phyloP scores from a whole-genome alignment of 352 stramenopile species.

The Globisporangium irregulare region DNA sequence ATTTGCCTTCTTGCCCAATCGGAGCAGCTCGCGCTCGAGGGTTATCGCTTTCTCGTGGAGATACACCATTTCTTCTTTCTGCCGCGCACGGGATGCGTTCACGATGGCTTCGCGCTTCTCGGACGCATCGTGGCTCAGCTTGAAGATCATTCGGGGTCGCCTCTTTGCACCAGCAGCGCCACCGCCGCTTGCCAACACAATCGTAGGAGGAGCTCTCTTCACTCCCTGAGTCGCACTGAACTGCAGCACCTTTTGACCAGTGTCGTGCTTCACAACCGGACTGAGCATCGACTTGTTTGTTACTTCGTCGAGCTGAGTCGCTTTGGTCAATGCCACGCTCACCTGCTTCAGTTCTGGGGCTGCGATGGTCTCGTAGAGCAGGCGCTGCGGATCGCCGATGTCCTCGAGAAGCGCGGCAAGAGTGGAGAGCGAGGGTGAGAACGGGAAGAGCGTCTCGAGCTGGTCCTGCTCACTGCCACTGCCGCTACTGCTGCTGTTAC shows the following conservation, averaged over 20 bases:
- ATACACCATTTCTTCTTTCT: background rate
- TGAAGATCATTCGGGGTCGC: background rate
- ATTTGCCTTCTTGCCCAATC: background rate
- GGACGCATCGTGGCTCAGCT: background rate
- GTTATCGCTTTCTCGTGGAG: background rate
- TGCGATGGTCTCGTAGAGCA: background rate
- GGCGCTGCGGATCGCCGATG: background rate
- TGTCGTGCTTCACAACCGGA: background rate
- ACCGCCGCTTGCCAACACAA: background rate
- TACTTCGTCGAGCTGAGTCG: background rate
- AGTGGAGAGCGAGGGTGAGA: background rate
- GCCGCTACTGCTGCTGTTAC: background rate
- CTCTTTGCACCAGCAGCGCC: background rate
- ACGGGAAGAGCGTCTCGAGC: background rate
- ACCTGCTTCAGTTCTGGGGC: background rate
- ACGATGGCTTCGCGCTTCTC: background rate
- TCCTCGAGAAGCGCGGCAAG: background rate
- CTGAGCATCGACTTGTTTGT: background rate
- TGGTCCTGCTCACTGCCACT: background rate
- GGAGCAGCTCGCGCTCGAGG: background rate
- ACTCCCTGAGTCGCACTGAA: background rate
- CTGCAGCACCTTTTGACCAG: background rate
- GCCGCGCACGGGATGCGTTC: background rate
- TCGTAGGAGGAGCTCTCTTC: background rate
- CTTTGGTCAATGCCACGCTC: background rate